Base-by-base conservation (phyloP, 2,329 filamentous ascomycete genomes). In the Diplodia mutila region DNA sequence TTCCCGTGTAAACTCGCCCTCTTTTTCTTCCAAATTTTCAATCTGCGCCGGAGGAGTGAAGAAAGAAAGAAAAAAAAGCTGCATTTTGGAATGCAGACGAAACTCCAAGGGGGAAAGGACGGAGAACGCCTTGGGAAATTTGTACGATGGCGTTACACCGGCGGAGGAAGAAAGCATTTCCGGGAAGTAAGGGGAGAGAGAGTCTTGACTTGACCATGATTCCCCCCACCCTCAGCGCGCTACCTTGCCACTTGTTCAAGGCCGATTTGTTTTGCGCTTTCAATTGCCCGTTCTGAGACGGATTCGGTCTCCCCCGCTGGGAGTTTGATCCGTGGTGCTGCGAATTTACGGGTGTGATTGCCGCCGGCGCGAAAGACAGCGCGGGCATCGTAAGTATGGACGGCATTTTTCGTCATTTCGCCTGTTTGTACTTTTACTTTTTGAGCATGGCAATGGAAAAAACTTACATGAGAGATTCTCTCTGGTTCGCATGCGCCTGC, bases 1-100 rank as follows among this genome's bases (percentile, higher is more conserved):
- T 85, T 55, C 83, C 83, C 3, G 83, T 85, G 39, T 85, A 81
- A 71, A 42, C 25, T 29, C 29, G 21, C 14, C 16, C 21, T 9
- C 32, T 51, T 23, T 51, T 59, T 25, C 23, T 51, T 25, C 34
- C 21, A 12, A 32, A 29, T 51, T 37, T 14, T 21, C n/a, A n/a
- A 21, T 59, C 21, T 23, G 12, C 34, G 54, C 32, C 21, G 32
- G 21, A 59, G 39, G 39, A n/a, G n/a, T n/a, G n/a, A n/a, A n/a
- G n/a, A n/a, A 7, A n/a, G n/a, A 12, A 8, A 7, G n/a, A 46
- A 8, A 3, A 46, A 46, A 59, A 27, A 23, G 16, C 9, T 55
- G 54, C 53, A 55, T 37, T 3, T 42, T 59, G 18, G 54, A 9
- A 42, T 46, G 39, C 12, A 7, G 18, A 8, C 1, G 1, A 12